A percentile compares a stretch with the other conserved stretches of the same genome.
phyloP scores from a whole-genome alignment of 176 grass and related monocot genomes.

The Pontederia paniculata region DNA sequence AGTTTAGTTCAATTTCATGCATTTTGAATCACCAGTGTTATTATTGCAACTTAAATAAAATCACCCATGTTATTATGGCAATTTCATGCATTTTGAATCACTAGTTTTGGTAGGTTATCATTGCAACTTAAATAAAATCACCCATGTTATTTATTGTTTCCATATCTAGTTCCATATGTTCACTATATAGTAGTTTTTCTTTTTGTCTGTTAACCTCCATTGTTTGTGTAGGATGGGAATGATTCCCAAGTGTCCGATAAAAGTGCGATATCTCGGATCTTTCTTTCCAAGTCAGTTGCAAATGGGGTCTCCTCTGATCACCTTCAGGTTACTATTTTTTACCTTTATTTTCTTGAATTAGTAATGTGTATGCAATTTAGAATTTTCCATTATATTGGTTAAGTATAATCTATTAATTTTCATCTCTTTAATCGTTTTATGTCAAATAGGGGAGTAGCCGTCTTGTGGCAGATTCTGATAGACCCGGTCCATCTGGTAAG shows the following conservation, averaged over 20 bases:
- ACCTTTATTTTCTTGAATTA: constrained; percentile 1
- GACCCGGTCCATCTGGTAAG: constrained; percentile 22
- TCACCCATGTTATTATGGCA: neutral
- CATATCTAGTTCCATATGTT: neutral
- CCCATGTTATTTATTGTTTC: neutral
- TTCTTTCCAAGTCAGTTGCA: constrained; percentile 44
- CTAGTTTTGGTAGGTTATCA: too few relatives aligned
- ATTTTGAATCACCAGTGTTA: too few relatives aligned
- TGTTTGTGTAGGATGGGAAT: constrained; percentile 40
- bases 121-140: neutral
- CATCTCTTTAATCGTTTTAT: constrained; percentile 19
- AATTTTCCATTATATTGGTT: constrained; percentile 1
- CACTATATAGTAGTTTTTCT: neutral
- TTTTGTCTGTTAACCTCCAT: neutral
- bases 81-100: too few relatives aligned
- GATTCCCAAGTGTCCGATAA: constrained; percentile 45
- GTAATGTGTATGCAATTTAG: neutral
- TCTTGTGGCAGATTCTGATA: constrained; percentile 27
- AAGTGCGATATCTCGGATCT: constrained; percentile 41
- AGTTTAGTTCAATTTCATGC: too few relatives aligned
- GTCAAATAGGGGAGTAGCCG: constrained; percentile 28
- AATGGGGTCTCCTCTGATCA: constrained; percentile 44
- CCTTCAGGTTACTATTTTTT: constrained; percentile 15
- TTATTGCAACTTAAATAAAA: neutral
- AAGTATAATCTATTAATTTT: too few relatives aligned